Conservation (phyloP, 371 early-diverging fungal species). For the Mortierella sp. region DNA sequence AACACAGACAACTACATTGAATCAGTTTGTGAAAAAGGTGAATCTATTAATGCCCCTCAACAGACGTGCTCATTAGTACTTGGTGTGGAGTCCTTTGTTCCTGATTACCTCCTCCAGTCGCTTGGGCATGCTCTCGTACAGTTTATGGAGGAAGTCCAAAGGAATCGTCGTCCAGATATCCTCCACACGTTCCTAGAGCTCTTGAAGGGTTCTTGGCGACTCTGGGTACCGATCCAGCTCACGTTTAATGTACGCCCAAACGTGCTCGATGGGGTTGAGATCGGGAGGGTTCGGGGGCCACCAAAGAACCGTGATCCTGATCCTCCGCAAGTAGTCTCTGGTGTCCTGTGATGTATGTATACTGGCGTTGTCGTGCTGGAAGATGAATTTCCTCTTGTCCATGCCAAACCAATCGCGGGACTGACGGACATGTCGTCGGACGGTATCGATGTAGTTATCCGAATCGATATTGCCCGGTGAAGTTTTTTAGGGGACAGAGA, state of each 20-base stretch:
- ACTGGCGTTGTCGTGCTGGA: slow-evolving; percentile 55
- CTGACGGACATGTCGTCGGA: too few species aligned
- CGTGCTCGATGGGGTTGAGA: slow-evolving; percentile 37
- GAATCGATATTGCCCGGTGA: slow-evolving; percentile 33
- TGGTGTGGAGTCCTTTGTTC: too few species aligned
- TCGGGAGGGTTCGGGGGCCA: slow-evolving; percentile 18
- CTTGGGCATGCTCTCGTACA: slow-evolving; percentile 21
- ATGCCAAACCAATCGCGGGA: too few species aligned
- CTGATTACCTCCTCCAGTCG: too few species aligned
- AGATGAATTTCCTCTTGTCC: too few species aligned
- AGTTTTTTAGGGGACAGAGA: too few species aligned
- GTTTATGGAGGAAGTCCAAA: neutral
- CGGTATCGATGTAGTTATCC: slow-evolving; percentile 27
- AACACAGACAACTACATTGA: too few species aligned
- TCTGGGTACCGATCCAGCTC: slow-evolving; percentile 13
- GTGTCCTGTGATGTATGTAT: slow-evolving; percentile 29
- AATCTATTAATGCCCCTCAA: too few species aligned
- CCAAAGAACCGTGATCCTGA: slow-evolving; percentile 5
- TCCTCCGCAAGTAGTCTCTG: slow-evolving; percentile 18
- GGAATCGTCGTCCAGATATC: neutral
- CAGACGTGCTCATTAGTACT: too few species aligned
- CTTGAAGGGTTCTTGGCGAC: slow-evolving; percentile 18
- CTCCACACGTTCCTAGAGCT: slow-evolving; percentile 24
- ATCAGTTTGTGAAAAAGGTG: too few species aligned
- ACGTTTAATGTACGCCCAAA: slow-evolving; percentile 19